phyloP scores from a whole-genome alignment of 805 yeast genomes.

The Scheffersomyces stipitis region DNA sequence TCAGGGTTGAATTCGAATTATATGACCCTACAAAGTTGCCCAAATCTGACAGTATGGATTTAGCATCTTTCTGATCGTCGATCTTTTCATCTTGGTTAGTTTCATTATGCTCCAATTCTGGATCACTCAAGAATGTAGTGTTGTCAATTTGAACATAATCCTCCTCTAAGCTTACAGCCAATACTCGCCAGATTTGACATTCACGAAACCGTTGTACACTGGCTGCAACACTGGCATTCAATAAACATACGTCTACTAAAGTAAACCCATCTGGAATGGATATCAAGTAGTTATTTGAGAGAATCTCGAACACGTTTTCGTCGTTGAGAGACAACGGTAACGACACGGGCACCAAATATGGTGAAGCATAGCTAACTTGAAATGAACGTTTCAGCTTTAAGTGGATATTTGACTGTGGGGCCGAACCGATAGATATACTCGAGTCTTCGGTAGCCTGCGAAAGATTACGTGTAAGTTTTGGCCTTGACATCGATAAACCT shows the following conservation, averaged over 20 bases:
- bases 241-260: slow-evolving; percentile 53
- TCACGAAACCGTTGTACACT: slow-evolving; percentile 52
- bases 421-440: slow-evolving; percentile 16
- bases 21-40: slow-evolving; percentile 42
- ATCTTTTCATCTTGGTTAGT: slow-evolving; percentile 8
- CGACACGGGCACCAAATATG: slow-evolving; percentile 41
- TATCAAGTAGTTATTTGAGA: slow-evolving; percentile 50
- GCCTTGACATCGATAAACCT: slow-evolving; percentile 15
- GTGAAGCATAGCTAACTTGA: slow-evolving; percentile 23
- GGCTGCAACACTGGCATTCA: slow-evolving; percentile 58
- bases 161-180: slow-evolving; percentile 48
- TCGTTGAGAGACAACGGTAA: slow-evolving; percentile 46
- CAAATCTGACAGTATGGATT: slow-evolving; percentile 35
- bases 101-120: slow-evolving; percentile 1
- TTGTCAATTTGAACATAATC: slow-evolving; percentile 20
- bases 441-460: slow-evolving; percentile 41
- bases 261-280: slow-evolving; percentile 49
- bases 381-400: slow-evolving; percentile 4
- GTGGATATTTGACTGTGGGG: slow-evolving; percentile 5
- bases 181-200: slow-evolving; percentile 62
- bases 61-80: slow-evolving; percentile 17
- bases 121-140: slow-evolving; percentile 8
- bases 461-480: slow-evolving; percentile 29
- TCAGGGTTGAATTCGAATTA: slow-evolving; percentile 42
- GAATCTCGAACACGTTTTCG: slow-evolving; percentile 42